A percentile compares a stretch with the other conserved stretches of the same genome.
phyloP scores from a whole-genome alignment of 306 rosid species.

The Amphicarpaea edgeworthii region DNA sequence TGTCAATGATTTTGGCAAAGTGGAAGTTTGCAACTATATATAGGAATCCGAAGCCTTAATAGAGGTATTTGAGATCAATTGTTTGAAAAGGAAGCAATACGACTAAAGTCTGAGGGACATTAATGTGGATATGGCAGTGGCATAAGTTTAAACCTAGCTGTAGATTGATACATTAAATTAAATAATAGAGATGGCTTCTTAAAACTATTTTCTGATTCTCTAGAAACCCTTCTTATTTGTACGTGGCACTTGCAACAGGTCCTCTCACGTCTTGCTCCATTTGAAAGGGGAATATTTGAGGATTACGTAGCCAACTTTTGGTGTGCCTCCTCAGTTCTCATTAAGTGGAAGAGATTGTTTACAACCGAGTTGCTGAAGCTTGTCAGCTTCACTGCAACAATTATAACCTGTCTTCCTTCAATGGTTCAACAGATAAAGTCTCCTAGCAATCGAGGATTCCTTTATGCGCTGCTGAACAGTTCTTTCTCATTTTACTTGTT shows the following conservation, averaged over 20 bases:
- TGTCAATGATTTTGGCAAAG: constrained; percentile 1
- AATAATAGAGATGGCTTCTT: constrained; percentile 16
- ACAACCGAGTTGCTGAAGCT: constrained; percentile 68
- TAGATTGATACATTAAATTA: background rate
- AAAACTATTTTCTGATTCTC: constrained; percentile 27
- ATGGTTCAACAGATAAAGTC: constrained; percentile 84
- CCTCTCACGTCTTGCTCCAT: constrained; percentile 86
- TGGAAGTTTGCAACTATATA: constrained; percentile 10
- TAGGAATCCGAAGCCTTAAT: constrained; percentile 21
- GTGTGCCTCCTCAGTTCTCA: constrained; percentile 84
- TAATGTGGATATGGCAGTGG: constrained; percentile 2
- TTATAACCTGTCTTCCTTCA: constrained; percentile 81
- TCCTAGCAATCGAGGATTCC: constrained; percentile 83
- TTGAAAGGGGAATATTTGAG: constrained; percentile 94
- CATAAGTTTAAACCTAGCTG: background rate
- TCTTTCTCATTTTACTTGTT: constrained; percentile 86
- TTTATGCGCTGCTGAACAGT: constrained; percentile 80
- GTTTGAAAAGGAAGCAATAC: constrained; percentile 19
- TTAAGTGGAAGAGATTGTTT: constrained; percentile 92
- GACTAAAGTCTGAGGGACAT: background rate
- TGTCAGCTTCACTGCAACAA: constrained; percentile 73
- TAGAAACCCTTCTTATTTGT: constrained; percentile 21
- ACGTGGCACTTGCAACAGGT: constrained; percentile 62
- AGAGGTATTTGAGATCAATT: background rate
- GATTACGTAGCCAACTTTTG: constrained; percentile 97